phyloP scores from a whole-genome alignment of 768 basidiomycete genomes.

The Saitozyma podzolica region DNA sequence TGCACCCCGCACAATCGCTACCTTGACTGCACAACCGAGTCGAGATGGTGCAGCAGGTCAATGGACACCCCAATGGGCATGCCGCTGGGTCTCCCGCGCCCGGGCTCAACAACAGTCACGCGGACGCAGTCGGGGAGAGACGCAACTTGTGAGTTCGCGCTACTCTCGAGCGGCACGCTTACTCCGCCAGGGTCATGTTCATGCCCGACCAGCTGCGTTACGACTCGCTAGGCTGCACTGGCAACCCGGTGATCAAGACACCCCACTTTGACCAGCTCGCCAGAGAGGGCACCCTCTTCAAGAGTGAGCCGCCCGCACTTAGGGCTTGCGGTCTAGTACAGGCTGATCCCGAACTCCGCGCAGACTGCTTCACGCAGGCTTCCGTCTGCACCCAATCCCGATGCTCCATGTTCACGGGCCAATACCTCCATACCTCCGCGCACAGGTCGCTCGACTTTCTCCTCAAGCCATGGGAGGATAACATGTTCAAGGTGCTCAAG shows the following conservation, averaged over 20 bases:
- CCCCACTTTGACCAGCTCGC: constrained; percentile 4
- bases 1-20: too few relatives aligned
- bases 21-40: too few relatives aligned
- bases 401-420: constrained; percentile 10
- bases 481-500: constrained; percentile 6
- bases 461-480: constrained; percentile 6
- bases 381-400: constrained; percentile 10
- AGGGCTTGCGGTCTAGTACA: too few relatives aligned
- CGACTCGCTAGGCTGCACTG: constrained; percentile 7
- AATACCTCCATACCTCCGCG: constrained; percentile 9
- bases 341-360: neutral
- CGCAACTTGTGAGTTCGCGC: neutral
- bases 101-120: neutral
- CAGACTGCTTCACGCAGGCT: constrained; percentile 11
- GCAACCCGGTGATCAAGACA: constrained; percentile 10
- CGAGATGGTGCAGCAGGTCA: too few relatives aligned
- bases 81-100: too few relatives aligned
- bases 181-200: constrained; percentile 2
- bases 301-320: neutral
- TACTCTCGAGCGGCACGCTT: too few relatives aligned
- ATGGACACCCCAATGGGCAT: too few relatives aligned
- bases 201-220: constrained; percentile 12
- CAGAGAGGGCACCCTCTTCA: constrained; percentile 1
- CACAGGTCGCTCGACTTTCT: constrained; percentile 10
- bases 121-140: neutral